phyloP scores from a whole-genome alignment of 2,329 filamentous ascomycete species.

The Phyllosticta citrichinensis region DNA sequence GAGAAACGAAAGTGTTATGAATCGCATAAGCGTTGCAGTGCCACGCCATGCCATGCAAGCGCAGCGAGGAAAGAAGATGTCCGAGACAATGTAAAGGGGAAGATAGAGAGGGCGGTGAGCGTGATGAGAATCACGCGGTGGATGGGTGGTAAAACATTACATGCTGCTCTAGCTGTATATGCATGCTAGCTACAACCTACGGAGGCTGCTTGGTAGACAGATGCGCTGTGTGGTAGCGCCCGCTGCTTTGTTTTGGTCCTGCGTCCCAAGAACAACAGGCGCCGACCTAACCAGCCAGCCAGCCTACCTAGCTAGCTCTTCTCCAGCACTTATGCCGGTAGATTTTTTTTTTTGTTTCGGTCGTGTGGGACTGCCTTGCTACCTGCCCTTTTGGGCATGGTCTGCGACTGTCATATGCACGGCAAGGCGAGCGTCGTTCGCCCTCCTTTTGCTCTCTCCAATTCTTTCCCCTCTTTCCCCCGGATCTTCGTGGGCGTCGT shows the following conservation, averaged over 20 bases:
- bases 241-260: not conserved
- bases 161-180: not conserved
- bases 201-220: no score
- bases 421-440: not conserved
- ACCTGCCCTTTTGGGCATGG: not conserved
- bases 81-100: not conserved
- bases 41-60: no score
- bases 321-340: not conserved
- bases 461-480: not conserved
- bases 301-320: not conserved
- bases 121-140: not conserved
- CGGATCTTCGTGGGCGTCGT: not conserved
- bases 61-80: no score
- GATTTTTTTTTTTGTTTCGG: not conserved
- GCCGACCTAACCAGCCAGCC: not conserved
- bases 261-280: not conserved
- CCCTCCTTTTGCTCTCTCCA: not conserved
- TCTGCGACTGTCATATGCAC: not conserved
- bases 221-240: no score
- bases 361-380: not conserved
- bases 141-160: not conserved
- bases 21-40: no score
- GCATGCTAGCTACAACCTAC: no score
- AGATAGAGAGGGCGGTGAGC: no score
- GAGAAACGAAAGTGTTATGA: not conserved